Evolutionary conservation across 306 rosid genomes (phyloP).

Genomic region (Glycyrrhiza uralensis): DNA sequence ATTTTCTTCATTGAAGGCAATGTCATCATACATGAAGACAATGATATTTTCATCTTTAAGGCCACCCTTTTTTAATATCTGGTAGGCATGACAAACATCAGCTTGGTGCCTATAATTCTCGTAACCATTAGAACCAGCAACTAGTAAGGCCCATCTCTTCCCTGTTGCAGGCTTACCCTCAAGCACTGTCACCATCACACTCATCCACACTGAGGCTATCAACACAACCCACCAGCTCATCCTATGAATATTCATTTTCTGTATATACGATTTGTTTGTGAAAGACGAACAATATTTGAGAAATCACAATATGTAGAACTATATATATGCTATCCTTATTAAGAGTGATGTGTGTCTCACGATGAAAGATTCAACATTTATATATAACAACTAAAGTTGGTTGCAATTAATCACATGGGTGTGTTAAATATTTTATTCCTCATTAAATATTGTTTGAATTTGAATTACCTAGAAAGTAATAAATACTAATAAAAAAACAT

Average conservation of each 20-base stretch:
- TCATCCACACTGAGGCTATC: background rate
- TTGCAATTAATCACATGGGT: no score
- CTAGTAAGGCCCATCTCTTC: constrained; percentile 28
- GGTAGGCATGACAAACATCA: constrained; percentile 40
- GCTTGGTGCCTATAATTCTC: constrained; percentile 39
- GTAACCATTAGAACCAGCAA: constrained; percentile 25
- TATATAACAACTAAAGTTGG: no score
- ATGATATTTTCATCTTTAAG: constrained; percentile 31
- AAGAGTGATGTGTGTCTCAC: no score
- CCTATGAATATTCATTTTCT: background rate
- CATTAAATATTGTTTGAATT: no score
- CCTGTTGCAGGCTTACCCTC: background rate
- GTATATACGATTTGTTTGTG: background rate
- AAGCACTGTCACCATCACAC: background rate
- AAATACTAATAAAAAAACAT: no score
- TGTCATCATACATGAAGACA: constrained; percentile 38
- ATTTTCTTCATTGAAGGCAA: background rate
- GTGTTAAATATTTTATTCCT: no score
- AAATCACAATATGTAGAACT: no score
- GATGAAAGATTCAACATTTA: no score
- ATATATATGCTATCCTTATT: no score
- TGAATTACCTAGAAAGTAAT: no score
- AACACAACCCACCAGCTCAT: background rate
- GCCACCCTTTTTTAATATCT: constrained; percentile 21
- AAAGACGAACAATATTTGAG: background rate